Percentiles rank a stretch among this genome's conserved stretches.
Evolutionary conservation across 1,284 basidiomycete species (phyloP).

Genomic region (Chondrostereum purpureum): DNA sequence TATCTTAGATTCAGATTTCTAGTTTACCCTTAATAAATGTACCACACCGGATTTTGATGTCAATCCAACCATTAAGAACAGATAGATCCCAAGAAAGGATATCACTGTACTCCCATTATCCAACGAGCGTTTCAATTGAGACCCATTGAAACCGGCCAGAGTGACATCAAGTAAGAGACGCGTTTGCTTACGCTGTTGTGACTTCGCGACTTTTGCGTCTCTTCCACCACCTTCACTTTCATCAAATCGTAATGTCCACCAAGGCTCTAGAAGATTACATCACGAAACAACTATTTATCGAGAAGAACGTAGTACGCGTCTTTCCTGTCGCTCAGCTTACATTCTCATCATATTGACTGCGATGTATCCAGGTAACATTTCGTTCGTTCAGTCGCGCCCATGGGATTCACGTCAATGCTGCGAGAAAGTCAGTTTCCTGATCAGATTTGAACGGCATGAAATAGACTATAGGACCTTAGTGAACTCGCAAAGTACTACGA

Average conservation of each 20-base stretch:
- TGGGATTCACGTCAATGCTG: conserved; percentile 61
- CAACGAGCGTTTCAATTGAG: too few species aligned
- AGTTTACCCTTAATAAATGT: too few species aligned
- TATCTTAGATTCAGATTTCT: too few species aligned
- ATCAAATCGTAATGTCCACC: conserved; percentile 33
- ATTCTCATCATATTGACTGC: conserved; percentile 7
- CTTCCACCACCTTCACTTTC: not conserved
- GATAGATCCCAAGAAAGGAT: too few species aligned
- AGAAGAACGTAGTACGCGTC: conserved; percentile 59
- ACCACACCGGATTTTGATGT: too few species aligned
- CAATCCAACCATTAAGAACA: too few species aligned
- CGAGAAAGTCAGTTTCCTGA: conserved; percentile 52
- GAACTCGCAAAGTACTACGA: conserved; percentile 54
- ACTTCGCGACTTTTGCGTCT: not conserved
- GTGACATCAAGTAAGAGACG: too few species aligned
- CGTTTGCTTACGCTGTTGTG: too few species aligned
- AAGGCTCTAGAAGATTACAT: conserved; percentile 46
- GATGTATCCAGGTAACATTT: conserved; percentile 55
- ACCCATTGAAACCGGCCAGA: too few species aligned
- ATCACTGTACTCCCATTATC: too few species aligned
- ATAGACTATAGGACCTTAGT: conserved; percentile 28
- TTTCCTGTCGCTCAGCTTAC: conserved; percentile 7
- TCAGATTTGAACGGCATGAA: not conserved
- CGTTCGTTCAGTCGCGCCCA: conserved; percentile 64
- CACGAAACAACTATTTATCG: conserved; percentile 56